Conservation (phyloP, 306 rosid genomes). For the Acacia acuminata region DNA sequence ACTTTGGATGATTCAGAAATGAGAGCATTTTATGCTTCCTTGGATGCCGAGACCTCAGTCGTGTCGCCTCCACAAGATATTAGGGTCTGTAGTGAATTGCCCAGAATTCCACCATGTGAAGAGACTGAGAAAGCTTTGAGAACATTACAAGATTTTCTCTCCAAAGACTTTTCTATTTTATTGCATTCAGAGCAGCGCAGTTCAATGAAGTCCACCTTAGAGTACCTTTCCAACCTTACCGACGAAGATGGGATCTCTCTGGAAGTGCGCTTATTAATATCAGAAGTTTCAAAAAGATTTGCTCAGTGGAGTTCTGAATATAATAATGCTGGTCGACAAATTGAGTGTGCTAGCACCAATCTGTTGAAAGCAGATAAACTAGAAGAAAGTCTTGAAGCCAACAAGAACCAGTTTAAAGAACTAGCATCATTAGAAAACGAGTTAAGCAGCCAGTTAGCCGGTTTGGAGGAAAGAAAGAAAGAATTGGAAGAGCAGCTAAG, state of each 20-base stretch:
- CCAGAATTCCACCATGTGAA: conserved; percentile 36
- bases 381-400: conserved; percentile 48
- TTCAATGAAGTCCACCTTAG: conserved; percentile 38
- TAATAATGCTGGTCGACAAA: conserved; percentile 42
- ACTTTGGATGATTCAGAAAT: conserved; percentile 48
- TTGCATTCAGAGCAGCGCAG: conserved; percentile 36
- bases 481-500: conserved; percentile 51
- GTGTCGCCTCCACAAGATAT: conserved; percentile 33
- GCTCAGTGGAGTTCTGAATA: conserved; percentile 42
- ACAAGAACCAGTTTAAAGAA: conserved; percentile 50
- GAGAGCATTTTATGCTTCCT: conserved; percentile 54
- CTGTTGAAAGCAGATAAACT: conserved; percentile 46
- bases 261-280: conserved; percentile 39
- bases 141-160: conserved; percentile 43
- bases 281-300: conserved; percentile 48
- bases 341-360: conserved; percentile 42
- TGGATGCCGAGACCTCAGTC: conserved; percentile 41
- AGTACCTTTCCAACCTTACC: conserved; percentile 42
- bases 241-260: conserved; percentile 35
- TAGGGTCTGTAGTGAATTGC: conserved; percentile 17
- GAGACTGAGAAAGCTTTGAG: conserved; percentile 44
- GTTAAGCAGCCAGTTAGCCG: conserved; percentile 39
- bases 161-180: conserved; percentile 40
- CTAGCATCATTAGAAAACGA: conserved; percentile 43
- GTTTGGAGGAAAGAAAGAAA: conserved; percentile 48